Evolutionary conservation across 805 yeast species (phyloP).

Genomic region (Kuraishia hungarica): DNA sequence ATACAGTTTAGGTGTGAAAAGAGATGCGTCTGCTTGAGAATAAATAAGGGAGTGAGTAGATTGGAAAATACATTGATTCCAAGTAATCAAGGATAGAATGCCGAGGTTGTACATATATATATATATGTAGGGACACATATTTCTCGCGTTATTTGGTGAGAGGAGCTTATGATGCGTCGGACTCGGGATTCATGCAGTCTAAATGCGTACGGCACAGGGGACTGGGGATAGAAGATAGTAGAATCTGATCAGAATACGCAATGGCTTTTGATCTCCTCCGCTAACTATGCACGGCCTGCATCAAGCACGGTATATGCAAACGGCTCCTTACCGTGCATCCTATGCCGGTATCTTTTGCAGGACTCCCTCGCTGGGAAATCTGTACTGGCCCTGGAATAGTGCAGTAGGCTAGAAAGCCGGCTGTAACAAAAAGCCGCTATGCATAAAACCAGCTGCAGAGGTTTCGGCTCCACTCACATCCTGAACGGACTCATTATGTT

Average conservation of each 20-base stretch:
- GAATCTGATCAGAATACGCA: background rate
- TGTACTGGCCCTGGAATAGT: background rate
- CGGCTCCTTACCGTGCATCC: background rate
- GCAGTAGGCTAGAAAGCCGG: background rate
- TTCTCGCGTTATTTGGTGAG: background rate
- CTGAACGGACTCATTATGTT: background rate
- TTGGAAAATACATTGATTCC: background rate
- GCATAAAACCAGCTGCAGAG: background rate
- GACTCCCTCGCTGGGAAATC: background rate
- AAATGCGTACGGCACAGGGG: background rate
- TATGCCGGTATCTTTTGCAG: background rate
- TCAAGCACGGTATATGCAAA: background rate
- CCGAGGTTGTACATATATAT: background rate
- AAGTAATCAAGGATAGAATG: background rate
- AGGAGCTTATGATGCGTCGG: background rate
- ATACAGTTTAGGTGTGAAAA: too few species aligned
- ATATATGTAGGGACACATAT: background rate
- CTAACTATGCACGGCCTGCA: background rate
- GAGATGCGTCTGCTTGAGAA: too few species aligned
- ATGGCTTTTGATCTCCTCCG: background rate
- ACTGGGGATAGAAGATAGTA: background rate
- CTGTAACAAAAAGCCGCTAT: background rate
- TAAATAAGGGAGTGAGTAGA: too few species aligned
- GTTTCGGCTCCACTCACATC: background rate
- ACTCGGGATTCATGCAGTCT: background rate